phyloP scores from a whole-genome alignment of 192 early-diverging fungal genomes.

The Coemansia sp. region DNA sequence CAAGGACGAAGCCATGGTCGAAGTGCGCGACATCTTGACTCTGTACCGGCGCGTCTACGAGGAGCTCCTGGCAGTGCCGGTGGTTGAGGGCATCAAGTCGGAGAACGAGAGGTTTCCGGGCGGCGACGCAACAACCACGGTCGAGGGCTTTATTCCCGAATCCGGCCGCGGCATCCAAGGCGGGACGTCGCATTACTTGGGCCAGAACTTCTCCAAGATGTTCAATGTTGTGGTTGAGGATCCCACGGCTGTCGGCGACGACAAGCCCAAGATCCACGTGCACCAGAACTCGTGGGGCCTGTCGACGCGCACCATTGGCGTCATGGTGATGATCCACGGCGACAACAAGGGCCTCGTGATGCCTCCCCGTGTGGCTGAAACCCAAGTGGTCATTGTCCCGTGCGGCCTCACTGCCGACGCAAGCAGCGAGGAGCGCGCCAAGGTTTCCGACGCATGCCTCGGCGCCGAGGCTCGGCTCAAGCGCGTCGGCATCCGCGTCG shows the following conservation, averaged over 20 bases:
- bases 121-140: conserved; percentile 95
- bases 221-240: conserved; percentile 93
- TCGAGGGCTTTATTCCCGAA: conserved; percentile 96
- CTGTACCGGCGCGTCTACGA: conserved; percentile 97
- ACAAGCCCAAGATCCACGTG: conserved; percentile 74
- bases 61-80: conserved; percentile 95
- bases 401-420: conserved; percentile 91
- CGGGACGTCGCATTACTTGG: conserved; percentile 97
- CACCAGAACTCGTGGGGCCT: conserved; percentile 99
- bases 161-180: conserved; percentile 99
- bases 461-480: conserved; percentile 70
- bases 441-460: conserved; percentile 70
- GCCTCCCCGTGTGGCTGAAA: conserved; percentile 88
- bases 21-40: conserved; percentile 90
- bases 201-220: conserved; percentile 99
- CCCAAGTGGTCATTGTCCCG: conserved; percentile 92
- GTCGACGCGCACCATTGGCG: conserved; percentile 96
- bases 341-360: conserved; percentile 98
- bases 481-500: conserved; percentile 73
- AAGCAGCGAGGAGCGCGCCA: conserved; percentile 69
- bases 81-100: conserved; percentile 95
- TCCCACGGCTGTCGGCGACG: conserved; percentile 62
- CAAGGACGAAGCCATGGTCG: conserved; percentile 81
- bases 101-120: conserved; percentile 99
- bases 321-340: conserved; percentile 99